Evolutionary conservation across 768 basidiomycete genomes (phyloP), one percentile per base, ranked within the genome.

Genomic region (Gymnopilus junonius): DNA sequence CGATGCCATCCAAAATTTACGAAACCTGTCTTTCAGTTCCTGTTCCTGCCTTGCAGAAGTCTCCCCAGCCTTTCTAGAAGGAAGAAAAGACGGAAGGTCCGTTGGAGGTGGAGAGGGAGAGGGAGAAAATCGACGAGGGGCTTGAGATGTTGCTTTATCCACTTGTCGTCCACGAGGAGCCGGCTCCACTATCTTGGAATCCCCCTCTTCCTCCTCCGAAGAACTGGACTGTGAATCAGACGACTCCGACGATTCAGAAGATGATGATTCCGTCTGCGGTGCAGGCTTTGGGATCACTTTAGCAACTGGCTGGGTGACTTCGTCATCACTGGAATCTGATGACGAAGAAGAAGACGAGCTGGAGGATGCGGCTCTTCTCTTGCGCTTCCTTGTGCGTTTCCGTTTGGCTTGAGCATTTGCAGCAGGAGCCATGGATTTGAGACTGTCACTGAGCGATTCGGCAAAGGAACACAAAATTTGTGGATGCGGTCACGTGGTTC

Each of bases 1-100:
- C 0, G 89, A 86, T 2, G 86, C 77, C 92, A 95, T 93, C 93
- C 93, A 95, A 70, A 95, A 94, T 73, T 89, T 88, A 59, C 89
- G 79, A 73, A 95, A 95, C 45, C 81, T 85, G 34, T 85, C 85
- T 69, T 87, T 88, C 70, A 94, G 72, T 8, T 73, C 71, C 45
- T 82, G 76, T 62, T 93, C 89, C 31, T 79, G 74, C 48, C 80
- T 74, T 14, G 71, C 67, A 6, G 75, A 70, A 32, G 79, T 75
- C 23, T 70, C 74, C 14, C 58, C 55, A 3, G 70, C 55, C 0
- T 68, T 69, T 17, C 66, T 65, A 17, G 75, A 65, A 3, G 85
- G 79, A 12, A 90, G 69, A 69, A 93, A 91, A 1, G 90, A 78
- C 0, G 90, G 90, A 10, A 91, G 76, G 25, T 73, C 69, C 15